These are phyloP conservation scores for Pezizomycotina sp. DNA, from an alignment of 2,329 filamentous ascomycete species.

Conservation along the genomic window DNA sequence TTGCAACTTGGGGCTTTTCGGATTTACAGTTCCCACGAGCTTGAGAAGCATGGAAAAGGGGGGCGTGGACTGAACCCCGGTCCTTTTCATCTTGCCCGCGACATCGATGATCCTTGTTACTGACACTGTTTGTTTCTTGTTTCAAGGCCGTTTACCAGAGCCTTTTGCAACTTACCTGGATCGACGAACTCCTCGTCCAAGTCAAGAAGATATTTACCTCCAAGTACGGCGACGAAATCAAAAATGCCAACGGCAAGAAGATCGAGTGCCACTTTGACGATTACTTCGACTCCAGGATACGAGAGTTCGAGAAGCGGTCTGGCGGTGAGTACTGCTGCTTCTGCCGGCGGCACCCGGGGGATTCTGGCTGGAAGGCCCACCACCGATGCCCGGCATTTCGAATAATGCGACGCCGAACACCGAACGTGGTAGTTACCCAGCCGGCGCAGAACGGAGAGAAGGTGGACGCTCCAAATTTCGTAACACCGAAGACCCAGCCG, in stretches of 20 bases:
- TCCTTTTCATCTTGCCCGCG: slow-evolving; percentile 7
- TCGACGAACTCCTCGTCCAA: slow-evolving; percentile 90
- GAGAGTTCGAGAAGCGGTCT: slow-evolving; percentile 52
- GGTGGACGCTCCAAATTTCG: too few relatives aligned
- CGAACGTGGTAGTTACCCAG: too few relatives aligned
- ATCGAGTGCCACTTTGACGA: slow-evolving; percentile 74
- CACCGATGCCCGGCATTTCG: too few relatives aligned
- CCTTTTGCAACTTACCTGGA: slow-evolving; percentile 85
- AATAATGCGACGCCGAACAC: too few relatives aligned
- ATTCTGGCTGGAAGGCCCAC: too few relatives aligned
- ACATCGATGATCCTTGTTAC: slow-evolving; percentile 12
- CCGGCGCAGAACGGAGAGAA: too few relatives aligned
- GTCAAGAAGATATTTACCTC: slow-evolving; percentile 83
- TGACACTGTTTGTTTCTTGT: slow-evolving; percentile 19
- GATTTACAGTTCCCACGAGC: background rate
- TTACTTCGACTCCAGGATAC: slow-evolving; percentile 87
- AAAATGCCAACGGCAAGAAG: slow-evolving; percentile 58
- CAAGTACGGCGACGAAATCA: slow-evolving; percentile 75
- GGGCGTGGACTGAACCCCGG: slow-evolving; percentile 2
- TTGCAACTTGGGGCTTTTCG: too few relatives aligned
- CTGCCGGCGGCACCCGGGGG: too few relatives aligned
- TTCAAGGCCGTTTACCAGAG: slow-evolving; percentile 85
- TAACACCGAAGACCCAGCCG: too few relatives aligned
- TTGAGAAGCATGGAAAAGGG: background rate
- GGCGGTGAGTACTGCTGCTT: too few relatives aligned